A percentile compares a stretch with the other conserved stretches of the same genome.
These are phyloP conservation scores for Lecanicillium sp. DNA, from an alignment of 2,329 filamentous ascomycete species.

Conservation along the genomic window DNA sequence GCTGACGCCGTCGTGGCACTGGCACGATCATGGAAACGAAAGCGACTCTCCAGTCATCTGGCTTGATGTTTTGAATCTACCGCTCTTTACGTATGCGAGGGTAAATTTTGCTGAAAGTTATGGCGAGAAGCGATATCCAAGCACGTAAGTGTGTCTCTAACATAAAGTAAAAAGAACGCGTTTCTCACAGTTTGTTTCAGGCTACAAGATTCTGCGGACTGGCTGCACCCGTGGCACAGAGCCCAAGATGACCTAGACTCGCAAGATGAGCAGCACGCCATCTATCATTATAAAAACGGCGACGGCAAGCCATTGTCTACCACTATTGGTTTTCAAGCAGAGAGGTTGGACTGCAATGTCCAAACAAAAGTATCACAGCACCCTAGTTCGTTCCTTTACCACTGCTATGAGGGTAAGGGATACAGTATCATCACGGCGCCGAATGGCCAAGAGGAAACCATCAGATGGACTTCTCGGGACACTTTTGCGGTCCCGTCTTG, in stretches of 20 bases:
- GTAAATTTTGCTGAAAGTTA: constrained; percentile 48
- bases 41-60: constrained; percentile 45
- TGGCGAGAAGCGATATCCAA: constrained; percentile 37
- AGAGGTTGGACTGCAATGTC: constrained; percentile 31
- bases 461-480: constrained; percentile 38
- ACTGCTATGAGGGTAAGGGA: constrained; percentile 40
- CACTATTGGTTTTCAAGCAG: constrained; percentile 39
- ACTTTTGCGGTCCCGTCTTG: constrained; percentile 47
- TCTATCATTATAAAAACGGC: constrained; percentile 26
- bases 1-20: constrained; percentile 49
- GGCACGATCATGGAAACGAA: constrained; percentile 53
- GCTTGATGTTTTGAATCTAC: constrained; percentile 48
- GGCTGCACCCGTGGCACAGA: constrained; percentile 33
- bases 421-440: constrained; percentile 28
- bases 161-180: not conserved
- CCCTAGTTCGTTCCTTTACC: constrained; percentile 41
- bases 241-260: constrained; percentile 32
- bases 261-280: constrained; percentile 17
- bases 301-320: constrained; percentile 27
- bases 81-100: constrained; percentile 39
- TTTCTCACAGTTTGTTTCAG: constrained; percentile 9
- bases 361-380: constrained; percentile 30
- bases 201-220: constrained; percentile 27
- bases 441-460: constrained; percentile 20
- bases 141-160: constrained; percentile 20